phyloP scores from a whole-genome alignment of 2,329 filamentous ascomycete genomes.

The Zymoseptoria tritici region DNA sequence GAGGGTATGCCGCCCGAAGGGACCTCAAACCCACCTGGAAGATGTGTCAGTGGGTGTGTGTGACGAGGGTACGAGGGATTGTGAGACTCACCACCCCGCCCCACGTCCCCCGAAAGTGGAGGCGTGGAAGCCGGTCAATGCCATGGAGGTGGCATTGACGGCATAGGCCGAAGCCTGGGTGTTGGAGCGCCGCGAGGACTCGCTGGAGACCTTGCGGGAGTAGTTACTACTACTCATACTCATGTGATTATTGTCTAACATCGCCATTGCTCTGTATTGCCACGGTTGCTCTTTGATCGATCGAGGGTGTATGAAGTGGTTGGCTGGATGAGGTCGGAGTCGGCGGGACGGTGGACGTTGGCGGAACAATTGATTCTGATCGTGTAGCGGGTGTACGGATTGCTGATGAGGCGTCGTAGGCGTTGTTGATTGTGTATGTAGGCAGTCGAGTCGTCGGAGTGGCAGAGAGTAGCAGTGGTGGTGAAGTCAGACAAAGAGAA shows the following conservation, averaged over 20 bases:
- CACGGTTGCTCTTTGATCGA: constrained; percentile 34
- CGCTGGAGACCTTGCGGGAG: constrained; percentile 39
- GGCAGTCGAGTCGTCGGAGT: neutral
- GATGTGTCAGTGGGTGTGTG: constrained; percentile 24
- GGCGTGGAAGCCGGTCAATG: constrained; percentile 69
- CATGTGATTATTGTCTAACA: constrained; percentile 62
- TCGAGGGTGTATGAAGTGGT: constrained; percentile 2
- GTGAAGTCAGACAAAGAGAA: neutral
- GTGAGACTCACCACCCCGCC: constrained; percentile 28
- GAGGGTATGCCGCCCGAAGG: constrained; percentile 71
- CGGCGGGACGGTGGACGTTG: neutral
- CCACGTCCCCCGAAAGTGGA: constrained; percentile 89
- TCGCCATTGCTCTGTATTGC: constrained; percentile 56
- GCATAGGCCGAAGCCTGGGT: constrained; percentile 89
- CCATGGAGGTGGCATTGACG: constrained; percentile 61
- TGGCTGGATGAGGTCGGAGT: constrained; percentile 1
- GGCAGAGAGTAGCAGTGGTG: neutral
- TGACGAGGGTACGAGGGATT: neutral
- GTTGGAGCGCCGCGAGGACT: constrained; percentile 62
- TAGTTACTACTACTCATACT: constrained; percentile 61
- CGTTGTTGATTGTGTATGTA: neutral
- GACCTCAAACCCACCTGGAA: constrained; percentile 90
- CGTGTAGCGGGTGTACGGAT: neutral
- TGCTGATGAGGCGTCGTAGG: constrained; percentile 1
- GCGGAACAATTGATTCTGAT: neutral